Percentiles rank a stretch among this genome's conserved stretches.
phyloP scores from a whole-genome alignment of 192 early-diverging fungal genomes.

The Coemansia sp. region DNA sequence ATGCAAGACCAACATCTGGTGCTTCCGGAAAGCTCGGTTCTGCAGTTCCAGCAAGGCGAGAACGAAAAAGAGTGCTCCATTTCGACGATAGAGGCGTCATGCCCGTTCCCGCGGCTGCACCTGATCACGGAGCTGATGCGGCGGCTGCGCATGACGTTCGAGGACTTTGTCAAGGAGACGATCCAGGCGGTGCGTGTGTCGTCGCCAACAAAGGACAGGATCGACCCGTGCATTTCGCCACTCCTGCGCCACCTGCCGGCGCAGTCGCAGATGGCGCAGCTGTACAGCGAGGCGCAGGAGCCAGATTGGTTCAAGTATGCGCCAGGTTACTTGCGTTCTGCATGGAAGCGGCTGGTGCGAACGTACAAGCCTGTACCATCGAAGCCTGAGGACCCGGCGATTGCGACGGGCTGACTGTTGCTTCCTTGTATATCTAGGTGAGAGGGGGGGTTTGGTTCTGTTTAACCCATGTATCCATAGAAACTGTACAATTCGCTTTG shows the following conservation, averaged over 20 bases:
- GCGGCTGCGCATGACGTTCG: constrained; percentile 41
- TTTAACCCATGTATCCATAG: no score
- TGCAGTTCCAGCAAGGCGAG: neutral
- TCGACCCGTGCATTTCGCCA: constrained; percentile 50
- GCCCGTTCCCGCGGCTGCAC: constrained; percentile 43
- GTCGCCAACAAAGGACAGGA: constrained; percentile 26
- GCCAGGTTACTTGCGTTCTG: constrained; percentile 46
- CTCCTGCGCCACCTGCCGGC: constrained; percentile 45
- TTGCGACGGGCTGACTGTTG: neutral
- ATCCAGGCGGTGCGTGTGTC: constrained; percentile 47
- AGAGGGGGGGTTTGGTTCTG: no score
- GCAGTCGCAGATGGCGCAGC: constrained; percentile 24
- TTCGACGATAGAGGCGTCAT: constrained; percentile 26
- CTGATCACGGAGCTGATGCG: constrained; percentile 52
- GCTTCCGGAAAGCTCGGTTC: constrained; percentile 18
- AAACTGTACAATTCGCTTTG: no score
- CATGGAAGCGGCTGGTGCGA: constrained; percentile 47
- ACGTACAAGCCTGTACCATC: constrained; percentile 26
- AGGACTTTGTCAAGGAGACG: constrained; percentile 50
- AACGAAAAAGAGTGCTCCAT: neutral
- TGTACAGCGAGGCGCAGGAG: constrained; percentile 21
- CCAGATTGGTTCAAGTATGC: constrained; percentile 54
- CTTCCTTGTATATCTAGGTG: no score
- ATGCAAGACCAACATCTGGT: constrained; percentile 50
- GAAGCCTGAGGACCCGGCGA: constrained; percentile 2